Evolutionary conservation across 1,284 basidiomycete species (phyloP), one percentile per base, ranked within the genome.

Genomic region (Moesziomyces antarcticus): DNA sequence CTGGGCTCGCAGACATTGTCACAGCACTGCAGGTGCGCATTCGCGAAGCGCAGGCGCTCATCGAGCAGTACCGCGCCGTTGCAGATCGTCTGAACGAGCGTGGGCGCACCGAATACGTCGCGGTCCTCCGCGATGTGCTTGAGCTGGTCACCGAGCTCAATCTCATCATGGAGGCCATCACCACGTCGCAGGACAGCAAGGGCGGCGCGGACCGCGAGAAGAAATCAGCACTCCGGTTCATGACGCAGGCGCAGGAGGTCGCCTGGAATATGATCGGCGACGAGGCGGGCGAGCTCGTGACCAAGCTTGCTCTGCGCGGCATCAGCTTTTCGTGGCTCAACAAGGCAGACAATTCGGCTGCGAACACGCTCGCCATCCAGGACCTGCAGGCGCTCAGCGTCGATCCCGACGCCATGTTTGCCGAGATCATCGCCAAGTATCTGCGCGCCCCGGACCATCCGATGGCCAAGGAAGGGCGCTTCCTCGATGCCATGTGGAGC

Each of bases 191-290:
- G 40, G 73, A 75, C 54, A 69, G 66, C 50, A 57, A 76, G 25
- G 65, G 75, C 77, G 79, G 77, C 35, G 69, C 77, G 11, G 82
- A 89, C 13, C 91, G 92, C 64, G 89, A 91, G 66, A 91, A 93
- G 50, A 86, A 87, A 78, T 92, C 92, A 0, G 92, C 93, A 1
- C 87, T 95, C 41, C 88, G 93, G 43, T 85, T 97, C 24, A 91
- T 93, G 74, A 90, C 93, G 0, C 90, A 90, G 6, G 93, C 94
- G 0, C 89, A 91, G 10, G 92, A 95, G 81, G 90, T 99, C 52
- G 93, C 93, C 0, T 99, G 95, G 94, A 89, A 89, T 74, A 97
- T 99, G 93, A 86, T 97, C 37, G 92, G 93, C 70, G 88, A 90
- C 57, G 85, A 89, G 22, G 76, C 74, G 40, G 88, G 88, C 45